Conservation (phyloP, 768 basidiomycete genomes). For the Termitomyces sp. region DNA sequence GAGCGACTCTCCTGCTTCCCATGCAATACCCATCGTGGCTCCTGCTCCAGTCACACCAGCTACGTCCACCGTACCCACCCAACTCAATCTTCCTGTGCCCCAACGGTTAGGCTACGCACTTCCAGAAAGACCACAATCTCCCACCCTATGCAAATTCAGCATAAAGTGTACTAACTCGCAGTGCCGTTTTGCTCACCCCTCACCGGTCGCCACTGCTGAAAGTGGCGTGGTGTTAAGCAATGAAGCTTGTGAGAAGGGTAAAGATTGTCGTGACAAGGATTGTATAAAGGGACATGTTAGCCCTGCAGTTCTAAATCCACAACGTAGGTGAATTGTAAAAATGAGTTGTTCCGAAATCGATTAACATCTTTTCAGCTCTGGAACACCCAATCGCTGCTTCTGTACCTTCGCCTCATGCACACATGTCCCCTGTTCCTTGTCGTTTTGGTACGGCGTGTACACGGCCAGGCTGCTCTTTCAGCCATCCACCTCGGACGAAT, state of each 20-base stretch:
- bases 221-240: conserved; percentile 93
- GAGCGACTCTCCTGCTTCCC: conserved; percentile 15
- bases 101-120: conserved; percentile 45
- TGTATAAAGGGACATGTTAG: conserved; percentile 90
- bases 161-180: conserved; percentile 86
- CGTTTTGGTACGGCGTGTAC: conserved; percentile 71
- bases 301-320: conserved; percentile 70
- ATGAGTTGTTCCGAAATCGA: neutral
- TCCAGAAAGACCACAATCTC: conserved; percentile 80
- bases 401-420: conserved; percentile 22
- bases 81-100: conserved; percentile 17
- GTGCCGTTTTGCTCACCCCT: conserved; percentile 92
- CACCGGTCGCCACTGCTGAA: conserved; percentile 93
- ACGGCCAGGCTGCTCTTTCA: conserved; percentile 60
- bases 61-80: conserved; percentile 14
- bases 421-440: conserved; percentile 40
- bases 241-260: conserved; percentile 87
- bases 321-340: conserved; percentile 32
- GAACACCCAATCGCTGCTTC: conserved; percentile 33
- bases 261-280: conserved; percentile 88
- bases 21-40: conserved; percentile 23
- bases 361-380: conserved; percentile 18
- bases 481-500: conserved; percentile 47
- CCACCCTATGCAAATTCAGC: conserved; percentile 90
- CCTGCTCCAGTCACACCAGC: conserved; percentile 18